These are phyloP conservation scores for Alternaria gansuensis DNA, from an alignment of 2,329 filamentous ascomycete genomes.

Conservation along the genomic window DNA sequence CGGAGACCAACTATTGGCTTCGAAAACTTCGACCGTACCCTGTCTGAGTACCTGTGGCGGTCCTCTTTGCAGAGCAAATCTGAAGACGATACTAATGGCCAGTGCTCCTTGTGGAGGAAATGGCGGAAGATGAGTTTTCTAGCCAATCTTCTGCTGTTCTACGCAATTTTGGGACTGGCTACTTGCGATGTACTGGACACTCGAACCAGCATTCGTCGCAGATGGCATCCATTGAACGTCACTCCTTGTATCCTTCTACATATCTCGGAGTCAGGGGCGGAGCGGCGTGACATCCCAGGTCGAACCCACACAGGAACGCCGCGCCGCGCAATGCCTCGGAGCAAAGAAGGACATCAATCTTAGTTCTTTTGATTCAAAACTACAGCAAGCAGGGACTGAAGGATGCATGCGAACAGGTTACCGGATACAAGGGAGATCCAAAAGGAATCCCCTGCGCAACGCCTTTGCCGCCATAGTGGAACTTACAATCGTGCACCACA, in stretches of 20 bases:
- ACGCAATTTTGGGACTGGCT: not conserved
- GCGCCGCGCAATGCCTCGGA: not conserved
- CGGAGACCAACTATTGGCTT: constrained; percentile 4
- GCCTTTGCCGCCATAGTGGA: not conserved
- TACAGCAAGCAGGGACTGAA: not conserved
- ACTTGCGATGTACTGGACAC: not conserved
- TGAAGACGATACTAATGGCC: constrained; percentile 3
- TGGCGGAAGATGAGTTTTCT: not conserved
- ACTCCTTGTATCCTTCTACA: constrained; percentile 2
- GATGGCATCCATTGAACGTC: not conserved
- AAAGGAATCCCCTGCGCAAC: constrained; percentile 2
- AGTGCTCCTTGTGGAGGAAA: not conserved
- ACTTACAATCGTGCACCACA: not conserved
- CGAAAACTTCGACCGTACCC: not conserved
- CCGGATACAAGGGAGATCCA: not conserved
- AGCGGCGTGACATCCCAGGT: not conserved
- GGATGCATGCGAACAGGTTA: not conserved
- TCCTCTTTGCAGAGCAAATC: not conserved
- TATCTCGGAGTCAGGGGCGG: constrained; percentile 4
- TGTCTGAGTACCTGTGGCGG: not conserved
- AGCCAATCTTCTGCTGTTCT: not conserved
- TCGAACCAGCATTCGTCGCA: constrained; percentile 3
- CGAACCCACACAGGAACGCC: not conserved
- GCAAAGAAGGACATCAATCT: not conserved
- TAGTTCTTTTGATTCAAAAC: not conserved